Conservation (phyloP, 176 grass and related monocot species). For the Metroxylon sagu region DNA sequence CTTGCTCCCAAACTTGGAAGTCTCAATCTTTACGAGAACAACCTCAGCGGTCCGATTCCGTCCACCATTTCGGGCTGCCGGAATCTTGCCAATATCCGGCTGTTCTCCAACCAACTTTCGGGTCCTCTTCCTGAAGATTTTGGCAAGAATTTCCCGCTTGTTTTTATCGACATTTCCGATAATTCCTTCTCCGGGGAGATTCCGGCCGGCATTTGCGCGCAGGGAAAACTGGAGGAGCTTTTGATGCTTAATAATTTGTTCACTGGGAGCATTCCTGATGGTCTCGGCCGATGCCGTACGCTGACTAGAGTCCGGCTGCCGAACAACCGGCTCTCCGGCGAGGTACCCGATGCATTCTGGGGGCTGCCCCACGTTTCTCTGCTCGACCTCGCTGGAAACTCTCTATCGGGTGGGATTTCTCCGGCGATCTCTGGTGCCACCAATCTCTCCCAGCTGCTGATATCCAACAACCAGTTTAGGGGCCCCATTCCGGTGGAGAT, state of each 20-base stretch:
- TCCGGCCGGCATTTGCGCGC: conserved; percentile 5
- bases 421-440: conserved; percentile 7
- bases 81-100: conserved; percentile 2
- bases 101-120: conserved; percentile 9
- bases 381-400: conserved; percentile 10
- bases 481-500: conserved; percentile 11
- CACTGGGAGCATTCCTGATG: not conserved
- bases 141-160: conserved; percentile 9
- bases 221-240: not conserved
- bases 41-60: conserved; percentile 6
- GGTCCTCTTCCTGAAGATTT: conserved; percentile 7
- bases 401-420: conserved; percentile 1
- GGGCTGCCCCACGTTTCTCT: conserved; percentile 3
- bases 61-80: not conserved
- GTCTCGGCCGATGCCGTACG: not conserved
- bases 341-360: conserved; percentile 3
- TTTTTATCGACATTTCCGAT: conserved; percentile 7
- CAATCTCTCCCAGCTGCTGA: conserved; percentile 15
- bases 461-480: conserved; percentile 3
- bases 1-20: conserved; percentile 1
- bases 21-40: conserved; percentile 6
- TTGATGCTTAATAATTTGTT: conserved; percentile 1
- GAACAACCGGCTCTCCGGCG: conserved; percentile 14
- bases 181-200: conserved; percentile 11
- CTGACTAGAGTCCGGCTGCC: conserved; percentile 9